Percentiles rank a stretch among this genome's conserved stretches.
phyloP scores from a whole-genome alignment of 345 rosid species.

The Eucalyptus cloeziana region DNA sequence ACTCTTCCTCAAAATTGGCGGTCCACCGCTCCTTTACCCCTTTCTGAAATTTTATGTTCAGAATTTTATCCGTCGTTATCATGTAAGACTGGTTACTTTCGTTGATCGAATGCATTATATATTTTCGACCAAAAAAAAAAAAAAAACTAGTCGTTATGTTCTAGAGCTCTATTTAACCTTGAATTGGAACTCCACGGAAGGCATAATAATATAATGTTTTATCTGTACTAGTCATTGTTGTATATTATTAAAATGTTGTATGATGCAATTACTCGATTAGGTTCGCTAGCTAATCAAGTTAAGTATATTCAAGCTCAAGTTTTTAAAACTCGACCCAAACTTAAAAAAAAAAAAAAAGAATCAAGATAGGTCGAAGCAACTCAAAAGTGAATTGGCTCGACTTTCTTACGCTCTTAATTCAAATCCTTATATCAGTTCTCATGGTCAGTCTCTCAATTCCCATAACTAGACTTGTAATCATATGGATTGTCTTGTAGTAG shows the following conservation, averaged over 20 bases:
- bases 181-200: neutral
- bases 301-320: neutral
- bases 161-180: neutral
- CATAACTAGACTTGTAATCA: neutral
- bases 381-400: neutral
- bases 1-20: too few relatives aligned
- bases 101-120: too few relatives aligned
- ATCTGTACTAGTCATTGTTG: neutral
- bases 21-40: too few relatives aligned
- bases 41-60: too few relatives aligned
- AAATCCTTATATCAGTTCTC: neutral
- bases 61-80: too few relatives aligned
- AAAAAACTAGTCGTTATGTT: neutral
- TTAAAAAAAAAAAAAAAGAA: neutral
- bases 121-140: too few relatives aligned
- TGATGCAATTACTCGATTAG: neutral
- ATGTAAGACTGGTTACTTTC: too few relatives aligned
- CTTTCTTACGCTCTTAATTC: too few relatives aligned
- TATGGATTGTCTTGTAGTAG: neutral
- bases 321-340: neutral
- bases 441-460: neutral
- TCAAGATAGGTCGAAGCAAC: neutral
- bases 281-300: neutral
- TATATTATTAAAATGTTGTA: neutral
- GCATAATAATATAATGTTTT: neutral